phyloP scores from a whole-genome alignment of 345 rosid species.

The Citrus sinensis region DNA sequence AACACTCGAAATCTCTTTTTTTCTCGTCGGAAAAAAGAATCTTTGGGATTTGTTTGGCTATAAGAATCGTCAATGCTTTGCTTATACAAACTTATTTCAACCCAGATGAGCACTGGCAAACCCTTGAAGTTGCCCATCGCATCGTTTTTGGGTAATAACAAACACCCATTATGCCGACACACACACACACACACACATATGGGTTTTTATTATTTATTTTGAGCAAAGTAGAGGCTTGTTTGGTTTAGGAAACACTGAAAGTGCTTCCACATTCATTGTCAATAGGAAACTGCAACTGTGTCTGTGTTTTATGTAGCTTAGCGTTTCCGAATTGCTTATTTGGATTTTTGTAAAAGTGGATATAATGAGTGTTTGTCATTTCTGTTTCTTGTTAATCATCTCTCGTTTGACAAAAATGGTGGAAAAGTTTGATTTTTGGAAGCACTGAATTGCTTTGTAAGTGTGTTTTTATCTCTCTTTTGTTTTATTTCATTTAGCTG shows the following conservation, averaged over 20 bases:
- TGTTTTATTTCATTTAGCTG: neutral
- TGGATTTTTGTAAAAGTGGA: neutral
- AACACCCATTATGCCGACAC: too few species aligned
- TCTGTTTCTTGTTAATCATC: neutral
- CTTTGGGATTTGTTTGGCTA: slow-evolving; percentile 49
- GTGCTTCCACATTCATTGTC: neutral
- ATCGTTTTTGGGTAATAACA: slow-evolving; percentile 65
- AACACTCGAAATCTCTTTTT: neutral
- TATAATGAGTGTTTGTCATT: neutral
- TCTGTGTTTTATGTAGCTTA: neutral
- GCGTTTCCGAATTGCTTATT: too few species aligned
- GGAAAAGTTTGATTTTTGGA: neutral
- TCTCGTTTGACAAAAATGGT: neutral
- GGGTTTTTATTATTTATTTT: neutral
- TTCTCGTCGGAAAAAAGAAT: slow-evolving; percentile 31
- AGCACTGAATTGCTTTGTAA: neutral
- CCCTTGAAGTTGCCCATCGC: slow-evolving; percentile 82
- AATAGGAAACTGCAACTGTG: neutral
- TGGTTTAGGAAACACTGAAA: neutral
- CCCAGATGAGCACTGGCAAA: slow-evolving; percentile 96
- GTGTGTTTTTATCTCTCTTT: neutral
- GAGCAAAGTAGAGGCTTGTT: neutral
- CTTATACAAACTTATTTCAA: slow-evolving; percentile 82
- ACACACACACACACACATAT: too few species aligned
- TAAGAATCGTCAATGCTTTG: slow-evolving; percentile 59